Base-by-base conservation (phyloP, 805 yeast genomes). In the Alloascoidea africana region DNA sequence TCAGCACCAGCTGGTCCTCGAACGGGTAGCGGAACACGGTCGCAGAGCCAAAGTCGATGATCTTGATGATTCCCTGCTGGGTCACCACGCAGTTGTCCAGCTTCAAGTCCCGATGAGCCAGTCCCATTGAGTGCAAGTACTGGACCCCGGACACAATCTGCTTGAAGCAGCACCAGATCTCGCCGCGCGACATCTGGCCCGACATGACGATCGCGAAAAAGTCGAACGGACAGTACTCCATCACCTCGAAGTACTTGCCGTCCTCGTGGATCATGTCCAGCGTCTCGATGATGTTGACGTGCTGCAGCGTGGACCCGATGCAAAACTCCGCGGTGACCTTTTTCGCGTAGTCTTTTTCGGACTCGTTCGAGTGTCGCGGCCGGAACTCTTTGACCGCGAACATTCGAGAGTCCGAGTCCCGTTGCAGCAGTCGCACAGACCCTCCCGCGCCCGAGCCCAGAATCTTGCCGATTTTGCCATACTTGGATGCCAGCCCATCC, bases 391-490 rank as follows among this genome's bases (percentile, higher is more conserved):
- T 87, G 38, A 89, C 82, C 0, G 97, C 97, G 56, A 71, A 85
- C 3, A 83, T 54, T 42, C 70, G 66, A 16, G 72, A 68, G 44
- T 76, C 76, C 0, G 68, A 54, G 18, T 70, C 65, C 37, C 80
- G 68, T 41, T 73, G 70, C 42, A 86, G 79, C 38, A 84, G 66
- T 33, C 80, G 70, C n/a, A 87, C 97, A 1, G 91, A 78, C 2
- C 97, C 96, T 16, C 94, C 87, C 1, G 96, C 96, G 11, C 97
- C 97, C 41, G 87, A 75, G 16, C 97, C 97, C 36, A 85, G 62
- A 16, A 78, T 62, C 43, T 69, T 68, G 8, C 93, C 93, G 2
- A 77, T 69, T 16, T 73, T 65, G 32, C 93, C 91, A 55, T 84
- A 85, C 47, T 79, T 77, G 38, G 73, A n/a, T n/a, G n/a, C n/a